Conservation (phyloP, 2,329 filamentous ascomycete species). For the Colletotrichum tamarilloi region DNA sequence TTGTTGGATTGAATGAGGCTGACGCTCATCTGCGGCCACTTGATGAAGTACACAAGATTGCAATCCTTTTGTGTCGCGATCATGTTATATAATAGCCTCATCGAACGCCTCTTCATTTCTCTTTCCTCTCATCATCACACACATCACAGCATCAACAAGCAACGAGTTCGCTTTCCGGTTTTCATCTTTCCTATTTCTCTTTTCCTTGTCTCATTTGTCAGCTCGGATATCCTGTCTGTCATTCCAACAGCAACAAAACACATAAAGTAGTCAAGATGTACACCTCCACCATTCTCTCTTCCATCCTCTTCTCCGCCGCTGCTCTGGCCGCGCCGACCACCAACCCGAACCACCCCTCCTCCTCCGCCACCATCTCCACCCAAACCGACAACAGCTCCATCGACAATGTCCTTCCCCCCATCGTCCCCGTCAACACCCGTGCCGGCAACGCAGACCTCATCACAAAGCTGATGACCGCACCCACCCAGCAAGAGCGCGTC, state of each 20-base stretch:
- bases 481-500: constrained; percentile 45
- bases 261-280: constrained; percentile 24
- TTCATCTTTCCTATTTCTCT: background rate
- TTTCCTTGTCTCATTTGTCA: constrained; percentile 18
- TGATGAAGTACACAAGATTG: background rate
- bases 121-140: constrained; percentile 3
- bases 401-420: constrained; percentile 40
- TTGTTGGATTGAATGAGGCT: background rate
- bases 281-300: constrained; percentile 30
- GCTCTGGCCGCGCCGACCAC: constrained; percentile 33
- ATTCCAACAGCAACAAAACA: background rate
- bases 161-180: background rate
- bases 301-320: constrained; percentile 32
- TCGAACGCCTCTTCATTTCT: background rate
- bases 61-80: background rate
- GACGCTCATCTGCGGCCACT: background rate
- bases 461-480: constrained; percentile 53
- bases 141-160: background rate
- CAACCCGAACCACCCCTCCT: background rate
- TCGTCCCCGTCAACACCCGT: constrained; percentile 54
- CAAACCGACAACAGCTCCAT: constrained; percentile 28
- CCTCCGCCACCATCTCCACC: background rate
- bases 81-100: background rate
- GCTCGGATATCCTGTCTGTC: constrained; percentile 7
- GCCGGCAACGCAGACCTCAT: constrained; percentile 58